Percentiles rank a stretch among this genome's conserved stretches.
phyloP scores from a whole-genome alignment of 2,329 filamentous ascomycete species.

The Zalaria sp. region DNA sequence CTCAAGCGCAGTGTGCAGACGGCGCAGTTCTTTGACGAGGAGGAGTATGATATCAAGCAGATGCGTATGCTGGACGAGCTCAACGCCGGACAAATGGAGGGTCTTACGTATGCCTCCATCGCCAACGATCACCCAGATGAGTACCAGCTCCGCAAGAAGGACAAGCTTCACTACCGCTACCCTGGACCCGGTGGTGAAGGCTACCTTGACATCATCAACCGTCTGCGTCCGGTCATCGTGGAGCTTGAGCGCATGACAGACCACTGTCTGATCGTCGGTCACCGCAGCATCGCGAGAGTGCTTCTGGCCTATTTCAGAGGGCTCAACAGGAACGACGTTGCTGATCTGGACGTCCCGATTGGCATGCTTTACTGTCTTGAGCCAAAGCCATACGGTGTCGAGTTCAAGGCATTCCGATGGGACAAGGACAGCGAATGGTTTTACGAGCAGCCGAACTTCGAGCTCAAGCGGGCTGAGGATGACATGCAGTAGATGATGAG shows the following conservation, averaged over 20 bases:
- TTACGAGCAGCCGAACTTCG: constrained; percentile 72
- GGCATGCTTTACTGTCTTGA: constrained; percentile 92
- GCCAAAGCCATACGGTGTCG: constrained; percentile 93
- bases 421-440: constrained; percentile 68
- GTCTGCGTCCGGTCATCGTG: constrained; percentile 85
- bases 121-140: constrained; percentile 65
- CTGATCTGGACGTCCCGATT: constrained; percentile 83
- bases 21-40: constrained; percentile 82
- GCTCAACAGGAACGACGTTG: constrained; percentile 77
- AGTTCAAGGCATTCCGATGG: constrained; percentile 91
- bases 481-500: constrained; percentile 16
- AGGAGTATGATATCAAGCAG: constrained; percentile 91
- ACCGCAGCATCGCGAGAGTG: constrained; percentile 83
- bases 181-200: constrained; percentile 70
- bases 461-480: constrained; percentile 45
- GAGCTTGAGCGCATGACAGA: constrained; percentile 97
- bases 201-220: constrained; percentile 93
- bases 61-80: constrained; percentile 98
- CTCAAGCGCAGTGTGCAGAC: constrained; percentile 79
- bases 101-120: constrained; percentile 88
- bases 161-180: constrained; percentile 95
- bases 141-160: constrained; percentile 60
- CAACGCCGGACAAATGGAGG: constrained; percentile 84
- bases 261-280: constrained; percentile 81
- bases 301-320: constrained; percentile 95